phyloP scores from a whole-genome alignment of 2,329 filamentous ascomycete genomes.

The Raffaelea deltoideospora region DNA sequence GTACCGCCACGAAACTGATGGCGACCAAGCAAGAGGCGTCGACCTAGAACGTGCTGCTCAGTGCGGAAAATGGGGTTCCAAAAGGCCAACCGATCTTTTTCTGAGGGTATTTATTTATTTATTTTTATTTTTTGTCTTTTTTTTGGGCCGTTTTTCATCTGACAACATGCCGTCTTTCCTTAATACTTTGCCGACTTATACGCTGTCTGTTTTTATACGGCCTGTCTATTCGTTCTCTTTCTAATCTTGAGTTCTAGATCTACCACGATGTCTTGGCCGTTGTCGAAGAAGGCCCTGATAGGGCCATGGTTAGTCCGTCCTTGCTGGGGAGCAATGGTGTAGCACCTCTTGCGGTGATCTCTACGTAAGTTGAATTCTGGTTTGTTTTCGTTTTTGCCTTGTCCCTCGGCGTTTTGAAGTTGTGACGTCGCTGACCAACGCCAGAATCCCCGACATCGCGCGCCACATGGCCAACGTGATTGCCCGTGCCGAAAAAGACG shows the following conservation, averaged over 20 bases:
- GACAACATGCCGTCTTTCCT: too few species aligned
- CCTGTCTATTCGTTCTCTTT: not conserved
- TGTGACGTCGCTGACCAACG: too few species aligned
- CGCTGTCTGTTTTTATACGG: not conserved
- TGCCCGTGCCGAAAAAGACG: constrained; percentile 53
- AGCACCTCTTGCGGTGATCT: constrained; percentile 54
- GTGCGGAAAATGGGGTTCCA: constrained; percentile 54
- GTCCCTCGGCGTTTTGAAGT: too few species aligned
- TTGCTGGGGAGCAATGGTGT: constrained; percentile 41
- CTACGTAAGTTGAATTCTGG: constrained; percentile 23
- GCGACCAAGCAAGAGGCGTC: constrained; percentile 4
- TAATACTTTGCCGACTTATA: not conserved
- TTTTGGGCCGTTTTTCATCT: too few species aligned
- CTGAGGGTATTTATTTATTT: constrained; percentile 36
- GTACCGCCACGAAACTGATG: constrained; percentile 10
- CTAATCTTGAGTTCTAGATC: constrained; percentile 23
- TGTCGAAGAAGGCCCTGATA: constrained; percentile 32
- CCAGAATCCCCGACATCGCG: constrained; percentile 49
- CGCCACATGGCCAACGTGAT: constrained; percentile 67
- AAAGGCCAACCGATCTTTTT: constrained; percentile 52
- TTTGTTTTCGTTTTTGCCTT: not conserved
- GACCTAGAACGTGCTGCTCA: constrained; percentile 36
- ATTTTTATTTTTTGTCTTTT: too few species aligned
- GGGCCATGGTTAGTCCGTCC: constrained; percentile 35
- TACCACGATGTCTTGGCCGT: constrained; percentile 50